Percentiles rank a stretch among this genome's conserved stretches.
These are phyloP conservation scores for Trichodelitschia bisporula DNA, from an alignment of 495 filamentous ascomycete genomes.

Conservation along the genomic window DNA sequence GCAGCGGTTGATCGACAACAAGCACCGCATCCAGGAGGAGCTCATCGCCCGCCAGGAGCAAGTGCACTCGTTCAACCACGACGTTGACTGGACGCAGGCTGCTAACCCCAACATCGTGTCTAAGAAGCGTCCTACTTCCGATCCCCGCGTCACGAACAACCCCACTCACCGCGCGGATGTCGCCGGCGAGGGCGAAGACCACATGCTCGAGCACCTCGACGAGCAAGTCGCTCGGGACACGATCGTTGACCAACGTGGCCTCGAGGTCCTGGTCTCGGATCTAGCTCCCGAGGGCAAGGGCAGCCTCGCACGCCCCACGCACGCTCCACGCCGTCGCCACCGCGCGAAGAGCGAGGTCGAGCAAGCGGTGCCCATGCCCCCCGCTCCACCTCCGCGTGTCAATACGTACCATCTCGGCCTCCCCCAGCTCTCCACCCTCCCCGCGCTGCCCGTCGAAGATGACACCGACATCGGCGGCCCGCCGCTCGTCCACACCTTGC, in stretches of 20 bases:
- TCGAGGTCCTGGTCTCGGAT: slow-evolving; percentile 38
- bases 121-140: slow-evolving; percentile 32
- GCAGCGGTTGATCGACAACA: slow-evolving; percentile 28
- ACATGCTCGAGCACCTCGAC: slow-evolving; percentile 30
- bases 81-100: slow-evolving; percentile 44
- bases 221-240: slow-evolving; percentile 44
- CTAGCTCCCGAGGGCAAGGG: slow-evolving; percentile 35
- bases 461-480: slow-evolving; percentile 66
- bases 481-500: slow-evolving; percentile 20
- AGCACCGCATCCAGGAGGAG: slow-evolving; percentile 34
- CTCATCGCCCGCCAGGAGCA: slow-evolving; percentile 32
- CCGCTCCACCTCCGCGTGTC: slow-evolving; percentile 23
- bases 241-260: slow-evolving; percentile 26
- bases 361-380: slow-evolving; percentile 16
- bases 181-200: slow-evolving; percentile 48
- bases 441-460: slow-evolving; percentile 36
- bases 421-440: slow-evolving; percentile 35
- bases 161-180: slow-evolving; percentile 47
- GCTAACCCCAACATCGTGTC: slow-evolving; percentile 34
- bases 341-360: slow-evolving; percentile 4
- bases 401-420: slow-evolving; percentile 31
- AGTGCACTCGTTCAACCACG: slow-evolving; percentile 64
- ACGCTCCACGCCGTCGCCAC: slow-evolving; percentile 1
- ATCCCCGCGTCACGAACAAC: slow-evolving; percentile 38
- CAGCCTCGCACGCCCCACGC: slow-evolving; percentile 10